Base-by-base conservation (phyloP, 495 filamentous ascomycete species). In the Glutinoglossum americanum region DNA sequence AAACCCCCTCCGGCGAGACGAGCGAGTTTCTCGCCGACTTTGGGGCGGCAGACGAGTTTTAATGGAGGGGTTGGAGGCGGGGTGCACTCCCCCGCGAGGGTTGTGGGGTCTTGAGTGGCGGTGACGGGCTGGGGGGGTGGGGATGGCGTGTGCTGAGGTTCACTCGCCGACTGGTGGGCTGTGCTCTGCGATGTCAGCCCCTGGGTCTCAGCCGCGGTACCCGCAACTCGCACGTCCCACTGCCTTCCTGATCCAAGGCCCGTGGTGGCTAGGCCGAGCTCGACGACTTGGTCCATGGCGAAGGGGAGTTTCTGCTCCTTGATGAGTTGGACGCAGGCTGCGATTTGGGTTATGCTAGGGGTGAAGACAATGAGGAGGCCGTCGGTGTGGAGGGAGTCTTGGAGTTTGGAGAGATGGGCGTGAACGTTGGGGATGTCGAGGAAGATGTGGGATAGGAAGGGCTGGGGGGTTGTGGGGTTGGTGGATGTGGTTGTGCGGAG, bases 271-370 rank as follows among this genome's bases (percentile, higher is more conserved):
- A 49, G 19, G 0, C 80, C 83, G 19, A 88, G 69, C 65, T 89
- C 85, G 17, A 88, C 61, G 1, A 81, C 78, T 60, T 69, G 71
- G 48, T 86, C 82, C 55, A 81, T 68, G 4, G 75, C 66, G 28
- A 86, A 70, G 0, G 76, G 76, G 45, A 85, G 59, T 19, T 62
- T 69, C 21, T 75, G 61, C 11, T 69, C 61, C 45, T 71, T 76
- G 33, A 83, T 74, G 15, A 68, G 53, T 54, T 75, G 69, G 44
- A 87, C 66, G 54, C 77, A 80, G 0, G 76, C 71, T 37, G 71
- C 75, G 58, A 89, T 84, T 67, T 89, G 86, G 6, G 83, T 87
- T 58, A 90, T 78, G 60, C 78, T 85, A 2, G 85, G 85, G 66
- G 77, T 79, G 65, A 85, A 90, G 19, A 85, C 77, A 26, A 79